Evolutionary conservation across 352 stramenopile genomes (phyloP).

Genomic region (Phytophthora citrophthora): DNA sequence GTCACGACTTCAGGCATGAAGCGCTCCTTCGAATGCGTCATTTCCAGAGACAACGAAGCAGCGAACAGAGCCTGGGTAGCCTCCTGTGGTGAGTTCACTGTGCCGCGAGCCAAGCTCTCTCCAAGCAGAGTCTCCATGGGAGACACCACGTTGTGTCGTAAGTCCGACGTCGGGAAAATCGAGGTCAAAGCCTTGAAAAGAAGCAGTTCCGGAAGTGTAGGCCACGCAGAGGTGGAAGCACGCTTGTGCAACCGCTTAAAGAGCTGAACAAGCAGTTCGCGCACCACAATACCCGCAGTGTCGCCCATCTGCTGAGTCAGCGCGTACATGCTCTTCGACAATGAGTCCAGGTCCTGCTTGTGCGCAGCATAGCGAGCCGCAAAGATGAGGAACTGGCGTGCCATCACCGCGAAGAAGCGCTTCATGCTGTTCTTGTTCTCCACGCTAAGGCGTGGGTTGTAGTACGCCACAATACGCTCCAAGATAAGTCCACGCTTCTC

Average conservation of each 20-base stretch:
- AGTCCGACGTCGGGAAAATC: constrained; percentile 95
- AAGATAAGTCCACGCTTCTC: constrained; percentile 88
- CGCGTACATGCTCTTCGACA: constrained; percentile 87
- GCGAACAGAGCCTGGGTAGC: constrained; percentile 84
- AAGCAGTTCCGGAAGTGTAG: constrained; percentile 89
- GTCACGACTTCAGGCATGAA: constrained; percentile 88
- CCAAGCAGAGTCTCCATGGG: constrained; percentile 92
- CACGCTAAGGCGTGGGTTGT: constrained; percentile 94
- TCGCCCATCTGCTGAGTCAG: constrained; percentile 93
- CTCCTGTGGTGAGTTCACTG: constrained; percentile 76
- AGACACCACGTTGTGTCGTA: constrained; percentile 94
- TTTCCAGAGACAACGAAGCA: constrained; percentile 71
- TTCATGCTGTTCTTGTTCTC: constrained; percentile 96
- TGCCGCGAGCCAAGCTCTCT: constrained; percentile 86
- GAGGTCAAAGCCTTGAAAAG: constrained; percentile 88
- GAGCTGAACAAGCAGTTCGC: constrained; percentile 91
- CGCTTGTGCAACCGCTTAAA: constrained; percentile 84
- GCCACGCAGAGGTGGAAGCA: constrained; percentile 76
- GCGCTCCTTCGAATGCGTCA: constrained; percentile 89
- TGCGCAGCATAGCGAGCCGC: constrained; percentile 77
- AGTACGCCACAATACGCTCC: constrained; percentile 92
- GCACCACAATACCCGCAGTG: constrained; percentile 86
- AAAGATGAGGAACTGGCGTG: constrained; percentile 93
- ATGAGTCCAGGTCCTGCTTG: constrained; percentile 76
- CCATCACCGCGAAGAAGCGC: constrained; percentile 95